phyloP scores from a whole-genome alignment of 148 eudicot genomes.

The Spergularia bocconei region DNA sequence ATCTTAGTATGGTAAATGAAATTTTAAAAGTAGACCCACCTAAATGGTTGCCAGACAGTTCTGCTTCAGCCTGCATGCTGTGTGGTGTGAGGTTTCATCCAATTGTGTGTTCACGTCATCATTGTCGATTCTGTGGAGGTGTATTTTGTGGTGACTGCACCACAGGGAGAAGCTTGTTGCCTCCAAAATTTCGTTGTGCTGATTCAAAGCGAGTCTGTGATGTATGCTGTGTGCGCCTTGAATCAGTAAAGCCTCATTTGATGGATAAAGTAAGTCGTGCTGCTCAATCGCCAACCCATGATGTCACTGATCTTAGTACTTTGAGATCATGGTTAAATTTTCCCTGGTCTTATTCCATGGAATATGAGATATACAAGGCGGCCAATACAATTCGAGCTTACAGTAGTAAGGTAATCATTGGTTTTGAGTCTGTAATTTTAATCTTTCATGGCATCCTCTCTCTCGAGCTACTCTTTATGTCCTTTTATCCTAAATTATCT shows the following conservation, averaged over 20 bases:
- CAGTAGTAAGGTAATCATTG: slow-evolving; percentile 35
- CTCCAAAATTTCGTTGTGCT: slow-evolving; percentile 38
- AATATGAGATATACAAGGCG: slow-evolving; percentile 72
- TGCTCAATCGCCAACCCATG: slow-evolving; percentile 60
- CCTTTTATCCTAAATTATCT: no score
- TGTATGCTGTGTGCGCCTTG: slow-evolving; percentile 67
- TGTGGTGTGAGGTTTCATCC: slow-evolving; percentile 66
- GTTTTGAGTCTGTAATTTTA: not conserved
- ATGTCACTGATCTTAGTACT: slow-evolving; percentile 61
- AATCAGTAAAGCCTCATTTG: slow-evolving; percentile 53
- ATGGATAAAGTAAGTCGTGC: slow-evolving; percentile 67
- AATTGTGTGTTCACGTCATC: slow-evolving; percentile 64
- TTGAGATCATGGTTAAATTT: slow-evolving; percentile 69
- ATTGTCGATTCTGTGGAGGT: slow-evolving; percentile 78
- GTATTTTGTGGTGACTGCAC: slow-evolving; percentile 58
- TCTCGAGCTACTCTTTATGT: no score
- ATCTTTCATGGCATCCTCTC: no score
- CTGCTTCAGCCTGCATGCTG: slow-evolving; percentile 62
- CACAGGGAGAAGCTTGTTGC: slow-evolving; percentile 66
- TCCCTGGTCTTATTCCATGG: slow-evolving; percentile 70
- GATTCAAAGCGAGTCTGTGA: slow-evolving; percentile 72
- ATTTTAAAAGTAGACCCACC: slow-evolving; percentile 61
- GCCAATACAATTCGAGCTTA: slow-evolving; percentile 51
- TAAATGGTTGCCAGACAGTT: slow-evolving; percentile 66
- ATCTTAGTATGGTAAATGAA: slow-evolving; percentile 36